These are phyloP conservation scores for Trametes maxima DNA, from an alignment of 768 basidiomycete species.

Conservation along the genomic window DNA sequence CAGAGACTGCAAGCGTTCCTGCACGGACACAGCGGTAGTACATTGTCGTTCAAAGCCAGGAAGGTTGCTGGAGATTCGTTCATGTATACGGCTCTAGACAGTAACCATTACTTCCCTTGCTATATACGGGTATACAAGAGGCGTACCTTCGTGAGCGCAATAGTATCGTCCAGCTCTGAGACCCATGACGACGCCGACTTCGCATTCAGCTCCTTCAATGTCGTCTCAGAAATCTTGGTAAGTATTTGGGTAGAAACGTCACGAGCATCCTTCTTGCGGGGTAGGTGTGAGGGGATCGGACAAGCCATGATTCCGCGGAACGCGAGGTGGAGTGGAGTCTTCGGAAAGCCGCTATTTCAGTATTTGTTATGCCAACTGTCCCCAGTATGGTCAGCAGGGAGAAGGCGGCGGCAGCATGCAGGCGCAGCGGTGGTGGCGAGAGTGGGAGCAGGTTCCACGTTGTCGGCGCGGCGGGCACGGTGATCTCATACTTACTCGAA, in stretches of 20 bases:
- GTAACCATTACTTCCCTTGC: conserved; percentile 6
- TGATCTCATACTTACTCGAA: conserved; percentile 2
- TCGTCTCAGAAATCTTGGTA: conserved; percentile 66
- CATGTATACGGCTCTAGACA: conserved; percentile 64
- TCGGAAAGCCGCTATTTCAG: background rate
- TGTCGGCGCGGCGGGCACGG: conserved; percentile 3
- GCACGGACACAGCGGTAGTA: conserved; percentile 62
- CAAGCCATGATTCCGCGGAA: conserved; percentile 61
- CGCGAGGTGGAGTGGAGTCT: no score
- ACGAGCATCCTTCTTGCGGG: conserved; percentile 57
- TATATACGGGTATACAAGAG: background rate
- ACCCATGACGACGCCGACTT: conserved; percentile 70
- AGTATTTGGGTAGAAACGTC: conserved; percentile 76
- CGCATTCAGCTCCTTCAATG: conserved; percentile 58
- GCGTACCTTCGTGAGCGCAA: conserved; percentile 69
- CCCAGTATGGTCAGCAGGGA: no score
- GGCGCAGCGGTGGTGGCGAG: background rate
- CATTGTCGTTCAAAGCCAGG: conserved; percentile 67
- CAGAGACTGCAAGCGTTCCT: conserved; percentile 56
- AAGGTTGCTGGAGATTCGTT: conserved; percentile 67
- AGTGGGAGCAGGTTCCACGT: conserved; percentile 4
- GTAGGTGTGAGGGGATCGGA: conserved; percentile 70
- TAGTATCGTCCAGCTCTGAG: conserved; percentile 69
- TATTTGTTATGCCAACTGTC: no score
- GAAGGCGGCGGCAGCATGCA: background rate